Evolutionary conservation across 208 protist species (phyloP).

Genomic region (Strigomonas culicis): DNA sequence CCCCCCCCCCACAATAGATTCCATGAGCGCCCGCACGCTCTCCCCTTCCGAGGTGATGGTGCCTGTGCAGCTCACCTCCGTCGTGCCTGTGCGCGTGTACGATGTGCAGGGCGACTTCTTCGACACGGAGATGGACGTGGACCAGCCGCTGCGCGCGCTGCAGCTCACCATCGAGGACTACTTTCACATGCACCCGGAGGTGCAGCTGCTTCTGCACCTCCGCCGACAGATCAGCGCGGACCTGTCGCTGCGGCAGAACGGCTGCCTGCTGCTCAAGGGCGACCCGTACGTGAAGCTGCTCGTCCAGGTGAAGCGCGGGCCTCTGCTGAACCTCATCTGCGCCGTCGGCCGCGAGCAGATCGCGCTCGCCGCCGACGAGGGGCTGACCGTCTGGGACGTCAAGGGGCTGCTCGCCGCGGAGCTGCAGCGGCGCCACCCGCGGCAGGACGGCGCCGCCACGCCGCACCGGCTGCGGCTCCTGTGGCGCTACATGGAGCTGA

Average conservation of each 20-base stretch:
- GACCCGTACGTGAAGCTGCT: constrained; percentile 80
- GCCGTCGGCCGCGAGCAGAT: constrained; percentile 31
- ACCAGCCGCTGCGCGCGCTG: constrained; percentile 59
- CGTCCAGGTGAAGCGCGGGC: constrained; percentile 57
- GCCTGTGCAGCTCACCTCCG: constrained; percentile 61
- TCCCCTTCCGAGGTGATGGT: constrained; percentile 12
- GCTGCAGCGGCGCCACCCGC: constrained; percentile 27
- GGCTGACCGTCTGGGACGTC: constrained; percentile 63
- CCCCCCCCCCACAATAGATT: background rate
- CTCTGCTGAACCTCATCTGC: constrained; percentile 55
- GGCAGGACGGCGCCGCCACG: constrained; percentile 13
- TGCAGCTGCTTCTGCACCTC: constrained; percentile 81
- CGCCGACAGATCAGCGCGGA: constrained; percentile 58
- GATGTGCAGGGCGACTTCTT: constrained; percentile 75
- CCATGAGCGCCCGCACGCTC: background rate
- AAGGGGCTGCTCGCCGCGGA: constrained; percentile 64
- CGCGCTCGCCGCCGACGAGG: constrained; percentile 49
- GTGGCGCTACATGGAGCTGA: constrained; percentile 87
- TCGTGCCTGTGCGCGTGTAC: constrained; percentile 72
- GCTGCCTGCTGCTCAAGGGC: constrained; percentile 83
- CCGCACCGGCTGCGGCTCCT: constrained; percentile 57
- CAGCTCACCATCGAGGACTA: constrained; percentile 81
- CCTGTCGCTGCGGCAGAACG: constrained; percentile 60
- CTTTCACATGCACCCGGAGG: constrained; percentile 73
- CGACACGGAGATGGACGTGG: constrained; percentile 76